These are phyloP conservation scores for Blastocladiella britannica DNA, from an alignment of 192 early-diverging fungal species.

Conservation along the genomic window DNA sequence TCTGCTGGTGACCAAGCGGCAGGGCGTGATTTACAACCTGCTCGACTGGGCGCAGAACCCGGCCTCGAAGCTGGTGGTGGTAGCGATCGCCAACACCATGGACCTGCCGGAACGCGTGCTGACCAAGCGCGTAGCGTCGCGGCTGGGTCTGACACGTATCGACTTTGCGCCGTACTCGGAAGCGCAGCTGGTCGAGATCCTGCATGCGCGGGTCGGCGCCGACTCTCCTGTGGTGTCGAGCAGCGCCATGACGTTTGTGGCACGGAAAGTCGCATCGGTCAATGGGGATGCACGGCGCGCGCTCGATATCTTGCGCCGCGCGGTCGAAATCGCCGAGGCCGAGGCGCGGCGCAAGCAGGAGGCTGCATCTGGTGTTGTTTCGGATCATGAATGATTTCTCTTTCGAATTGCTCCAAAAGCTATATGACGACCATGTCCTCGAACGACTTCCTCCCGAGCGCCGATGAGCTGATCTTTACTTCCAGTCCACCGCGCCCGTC, in stretches of 20 bases:
- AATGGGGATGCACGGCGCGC: conserved; percentile 86
- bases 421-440: too few species aligned
- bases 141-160: conserved; percentile 73
- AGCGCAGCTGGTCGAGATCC: conserved; percentile 64
- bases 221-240: conserved; percentile 42
- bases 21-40: conserved; percentile 92
- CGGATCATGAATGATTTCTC: too few species aligned
- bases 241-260: conserved; percentile 83
- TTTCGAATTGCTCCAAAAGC: too few species aligned
- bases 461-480: too few species aligned
- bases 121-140: conserved; percentile 68
- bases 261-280: conserved; percentile 87
- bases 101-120: conserved; percentile 85
- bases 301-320: conserved; percentile 78
- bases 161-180: conserved; percentile 85
- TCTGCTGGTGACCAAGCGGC: conserved; percentile 72
- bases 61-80: conserved; percentile 64
- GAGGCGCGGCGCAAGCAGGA: conserved; percentile 6
- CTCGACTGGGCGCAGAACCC: conserved; percentile 88
- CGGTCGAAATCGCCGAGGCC: conserved; percentile 47
- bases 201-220: conserved; percentile 56
- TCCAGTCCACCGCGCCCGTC: too few species aligned
- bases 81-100: conserved; percentile 98
- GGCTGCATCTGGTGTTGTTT: too few species aligned
- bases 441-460: too few species aligned